Percentiles rank a stretch among this genome's conserved stretches.
phyloP scores from a whole-genome alignment of 2,329 filamentous ascomycete species.

The Fusarium pseudonygamai region DNA sequence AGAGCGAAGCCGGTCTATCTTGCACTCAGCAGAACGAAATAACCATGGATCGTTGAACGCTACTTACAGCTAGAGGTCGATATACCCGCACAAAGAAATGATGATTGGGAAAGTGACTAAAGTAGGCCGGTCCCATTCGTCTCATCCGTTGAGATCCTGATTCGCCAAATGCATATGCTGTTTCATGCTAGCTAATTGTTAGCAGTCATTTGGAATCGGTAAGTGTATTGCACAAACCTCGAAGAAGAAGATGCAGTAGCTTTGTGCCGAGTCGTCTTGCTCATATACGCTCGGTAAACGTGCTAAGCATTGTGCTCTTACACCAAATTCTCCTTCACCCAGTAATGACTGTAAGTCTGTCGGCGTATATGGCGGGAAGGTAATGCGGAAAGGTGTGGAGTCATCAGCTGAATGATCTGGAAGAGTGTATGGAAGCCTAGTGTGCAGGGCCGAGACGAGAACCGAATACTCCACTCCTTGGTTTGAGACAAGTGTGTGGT shows the following conservation, averaged over 20 bases:
- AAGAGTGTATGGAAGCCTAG: conserved; percentile 50
- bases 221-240: conserved; percentile 53
- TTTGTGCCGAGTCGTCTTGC: conserved; percentile 47
- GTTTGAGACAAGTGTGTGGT: conserved; percentile 54
- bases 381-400: conserved; percentile 48
- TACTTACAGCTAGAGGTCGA: conserved; percentile 61
- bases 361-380: conserved; percentile 52
- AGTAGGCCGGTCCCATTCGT: conserved; percentile 56
- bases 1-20: conserved; percentile 58
- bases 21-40: conserved; percentile 25
- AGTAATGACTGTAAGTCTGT: conserved; percentile 51
- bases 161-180: conserved; percentile 52
- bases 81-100: conserved; percentile 67
- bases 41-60: background rate
- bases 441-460: conserved; percentile 58
- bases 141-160: conserved; percentile 48
- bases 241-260: conserved; percentile 62
- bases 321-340: conserved; percentile 50
- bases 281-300: conserved; percentile 49
- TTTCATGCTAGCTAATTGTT: conserved; percentile 55
- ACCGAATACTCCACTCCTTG: conserved; percentile 50
- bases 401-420: conserved; percentile 39
- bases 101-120: conserved; percentile 63
- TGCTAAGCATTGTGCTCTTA: conserved; percentile 57
- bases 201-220: conserved; percentile 2